phyloP scores from a whole-genome alignment of 148 eudicot genomes.

The Oxyria digyna region DNA sequence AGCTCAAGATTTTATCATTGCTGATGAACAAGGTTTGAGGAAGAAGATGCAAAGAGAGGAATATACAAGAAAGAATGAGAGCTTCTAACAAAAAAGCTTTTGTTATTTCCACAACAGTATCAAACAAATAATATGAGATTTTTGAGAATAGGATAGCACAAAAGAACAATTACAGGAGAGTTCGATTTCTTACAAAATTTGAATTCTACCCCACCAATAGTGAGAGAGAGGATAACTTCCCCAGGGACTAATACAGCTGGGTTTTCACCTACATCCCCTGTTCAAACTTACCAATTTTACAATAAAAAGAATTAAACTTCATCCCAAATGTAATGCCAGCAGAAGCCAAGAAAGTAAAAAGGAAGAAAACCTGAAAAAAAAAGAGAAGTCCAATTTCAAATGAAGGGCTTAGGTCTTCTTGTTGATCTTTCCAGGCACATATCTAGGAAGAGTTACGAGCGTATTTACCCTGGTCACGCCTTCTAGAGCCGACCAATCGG shows the following conservation, averaged over 20 bases:
- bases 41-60: background rate
- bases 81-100: background rate
- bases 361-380: background rate
- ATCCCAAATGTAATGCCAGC: background rate
- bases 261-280: conserved; percentile 25
- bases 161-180: conserved; percentile 10
- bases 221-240: conserved; percentile 26
- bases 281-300: conserved; percentile 10
- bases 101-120: conserved; percentile 3
- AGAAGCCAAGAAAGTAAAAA: background rate
- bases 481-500: conserved; percentile 73
- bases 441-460: conserved; percentile 55
- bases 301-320: conserved; percentile 10
- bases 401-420: conserved; percentile 16
- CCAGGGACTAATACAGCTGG: conserved; percentile 59
- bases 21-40: background rate
- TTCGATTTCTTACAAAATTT: conserved; percentile 26
- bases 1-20: no score
- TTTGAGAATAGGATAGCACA: conserved; percentile 2
- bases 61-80: background rate
- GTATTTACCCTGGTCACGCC: conserved; percentile 80
- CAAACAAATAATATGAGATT: background rate
- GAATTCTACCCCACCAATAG: conserved; percentile 22
- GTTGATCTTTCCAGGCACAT: conserved; percentile 29
- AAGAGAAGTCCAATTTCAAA: background rate